Percentiles rank a stretch among this genome's conserved stretches.
Evolutionary conservation across 768 basidiomycete species (phyloP).

Genomic region (Dioszegia crocea): DNA sequence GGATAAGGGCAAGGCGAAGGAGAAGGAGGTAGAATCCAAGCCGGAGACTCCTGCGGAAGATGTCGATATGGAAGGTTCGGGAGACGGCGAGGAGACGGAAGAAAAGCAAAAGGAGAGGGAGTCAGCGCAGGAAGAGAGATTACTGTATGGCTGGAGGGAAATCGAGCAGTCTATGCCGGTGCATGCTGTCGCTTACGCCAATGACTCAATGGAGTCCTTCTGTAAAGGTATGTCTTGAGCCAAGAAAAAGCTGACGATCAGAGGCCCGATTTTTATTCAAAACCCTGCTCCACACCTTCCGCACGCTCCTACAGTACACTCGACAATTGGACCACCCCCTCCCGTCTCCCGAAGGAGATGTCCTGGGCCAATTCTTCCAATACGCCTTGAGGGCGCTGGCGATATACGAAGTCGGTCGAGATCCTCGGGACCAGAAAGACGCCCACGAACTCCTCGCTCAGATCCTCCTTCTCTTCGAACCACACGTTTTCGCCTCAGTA

Average conservation of each 20-base stretch:
- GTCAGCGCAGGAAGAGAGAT: slow-evolving; percentile 16
- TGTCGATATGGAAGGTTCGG: slow-evolving; percentile 27
- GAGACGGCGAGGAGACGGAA: neutral
- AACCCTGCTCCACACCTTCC: slow-evolving; percentile 81
- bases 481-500: slow-evolving; percentile 91
- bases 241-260: slow-evolving; percentile 41
- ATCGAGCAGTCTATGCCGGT: slow-evolving; percentile 86
- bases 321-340: slow-evolving; percentile 66
- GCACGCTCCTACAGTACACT: slow-evolving; percentile 68
- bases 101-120: slow-evolving; percentile 16
- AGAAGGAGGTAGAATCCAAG: slow-evolving; percentile 10
- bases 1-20: slow-evolving; percentile 49
- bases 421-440: slow-evolving; percentile 63
- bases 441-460: slow-evolving; percentile 75
- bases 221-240: slow-evolving; percentile 61
- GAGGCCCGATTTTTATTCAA: slow-evolving; percentile 83
- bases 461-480: slow-evolving; percentile 74
- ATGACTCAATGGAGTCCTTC: slow-evolving; percentile 74
- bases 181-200: slow-evolving; percentile 67
- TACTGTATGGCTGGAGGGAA: slow-evolving; percentile 57
- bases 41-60: slow-evolving; percentile 13
- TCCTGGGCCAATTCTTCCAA: slow-evolving; percentile 82
- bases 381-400: slow-evolving; percentile 78
- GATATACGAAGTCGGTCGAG: slow-evolving; percentile 58
- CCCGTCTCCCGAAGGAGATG: slow-evolving; percentile 73